Percentiles rank a stretch among this genome's conserved stretches.
Evolutionary conservation across 768 basidiomycete genomes (phyloP).

Genomic region (Clavaria fumosa): DNA sequence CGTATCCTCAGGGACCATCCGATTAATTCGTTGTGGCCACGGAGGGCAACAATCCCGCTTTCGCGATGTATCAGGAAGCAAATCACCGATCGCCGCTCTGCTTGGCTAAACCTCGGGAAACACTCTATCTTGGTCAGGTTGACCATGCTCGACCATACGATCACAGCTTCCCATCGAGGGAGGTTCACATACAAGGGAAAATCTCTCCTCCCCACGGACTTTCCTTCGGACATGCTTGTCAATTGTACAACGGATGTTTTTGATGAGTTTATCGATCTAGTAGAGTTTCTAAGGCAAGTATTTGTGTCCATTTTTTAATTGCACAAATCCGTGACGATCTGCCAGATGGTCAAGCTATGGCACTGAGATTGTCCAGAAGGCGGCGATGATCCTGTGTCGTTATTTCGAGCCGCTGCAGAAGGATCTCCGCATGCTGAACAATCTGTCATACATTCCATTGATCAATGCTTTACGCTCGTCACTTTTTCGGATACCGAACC

Average conservation of each 20-base stretch:
- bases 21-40: neutral
- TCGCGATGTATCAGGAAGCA: neutral
- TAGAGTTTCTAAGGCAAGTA: conserved; percentile 3
- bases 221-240: neutral
- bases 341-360: no score
- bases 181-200: no score
- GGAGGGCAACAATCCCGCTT: neutral
- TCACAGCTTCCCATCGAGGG: neutral
- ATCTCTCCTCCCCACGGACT: neutral
- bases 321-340: no score
- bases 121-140: neutral
- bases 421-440: no score
- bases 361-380: no score
- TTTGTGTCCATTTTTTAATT: no score
- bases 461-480: no score
- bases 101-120: neutral
- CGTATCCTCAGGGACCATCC: neutral
- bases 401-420: no score
- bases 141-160: neutral
- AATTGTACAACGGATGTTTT: neutral
- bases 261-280: conserved; percentile 2
- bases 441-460: no score
- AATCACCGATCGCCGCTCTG: neutral
- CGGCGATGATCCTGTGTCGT: no score
- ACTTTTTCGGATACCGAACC: no score